A percentile compares a stretch with the other conserved stretches of the same genome.
Evolutionary conservation across 1,139 yeast genomes (phyloP).

Genomic region (Magnusiomyces ingens): DNA sequence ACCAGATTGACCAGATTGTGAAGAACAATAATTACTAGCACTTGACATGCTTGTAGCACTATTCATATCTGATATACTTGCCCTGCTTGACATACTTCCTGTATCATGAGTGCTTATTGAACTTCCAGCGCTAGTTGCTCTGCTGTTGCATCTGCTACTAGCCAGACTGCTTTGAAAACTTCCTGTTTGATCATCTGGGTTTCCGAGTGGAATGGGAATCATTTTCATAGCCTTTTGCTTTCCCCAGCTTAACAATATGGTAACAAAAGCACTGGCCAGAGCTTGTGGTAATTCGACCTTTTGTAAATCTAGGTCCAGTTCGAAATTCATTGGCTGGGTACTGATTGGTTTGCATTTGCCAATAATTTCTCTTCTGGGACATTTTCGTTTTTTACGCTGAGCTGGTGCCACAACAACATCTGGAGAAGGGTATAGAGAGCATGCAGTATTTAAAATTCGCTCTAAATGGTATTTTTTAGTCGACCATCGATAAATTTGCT

Average conservation of each 20-base stretch:
- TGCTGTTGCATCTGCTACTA: neutral
- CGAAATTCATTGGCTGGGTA: neutral
- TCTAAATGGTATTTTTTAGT: constrained; percentile 2
- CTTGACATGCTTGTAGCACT: too few relatives aligned
- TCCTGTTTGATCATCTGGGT: neutral
- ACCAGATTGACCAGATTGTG: too few relatives aligned
- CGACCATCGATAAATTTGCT: constrained; percentile 2
- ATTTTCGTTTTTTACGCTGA: neutral
- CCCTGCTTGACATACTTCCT: neutral
- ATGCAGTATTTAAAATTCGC: constrained; percentile 2
- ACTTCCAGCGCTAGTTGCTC: neutral
- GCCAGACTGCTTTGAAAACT: neutral
- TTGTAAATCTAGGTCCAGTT: neutral
- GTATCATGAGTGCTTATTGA: neutral
- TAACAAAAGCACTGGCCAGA: constrained; percentile 2
- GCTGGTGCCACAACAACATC: constrained; percentile 2
- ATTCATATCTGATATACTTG: neutral
- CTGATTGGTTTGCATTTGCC: neutral
- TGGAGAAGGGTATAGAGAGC: constrained; percentile 2
- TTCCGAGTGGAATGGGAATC: neutral
- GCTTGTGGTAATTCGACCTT: neutral
- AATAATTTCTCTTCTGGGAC: neutral
- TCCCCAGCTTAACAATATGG: constrained; percentile 1
- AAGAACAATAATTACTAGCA: too few relatives aligned
- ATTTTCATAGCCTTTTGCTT: neutral